Evolutionary conservation across 2,329 filamentous ascomycete genomes (phyloP).

Genomic region (Acrocalymma vagum): DNA sequence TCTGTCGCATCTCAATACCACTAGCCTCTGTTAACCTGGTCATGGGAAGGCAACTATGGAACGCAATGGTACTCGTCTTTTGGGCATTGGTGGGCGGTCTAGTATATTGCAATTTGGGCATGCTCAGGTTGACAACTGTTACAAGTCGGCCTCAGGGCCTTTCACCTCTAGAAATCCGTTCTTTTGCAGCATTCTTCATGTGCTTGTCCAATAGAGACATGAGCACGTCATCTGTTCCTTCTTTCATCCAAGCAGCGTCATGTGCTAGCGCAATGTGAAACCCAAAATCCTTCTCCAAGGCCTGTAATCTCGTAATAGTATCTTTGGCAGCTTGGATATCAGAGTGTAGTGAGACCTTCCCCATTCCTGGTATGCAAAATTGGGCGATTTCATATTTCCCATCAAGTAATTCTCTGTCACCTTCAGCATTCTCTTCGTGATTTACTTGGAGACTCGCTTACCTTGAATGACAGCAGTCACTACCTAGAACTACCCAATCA

Average conservation of each 20-base stretch:
- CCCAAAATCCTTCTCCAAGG: slow-evolving; percentile 30
- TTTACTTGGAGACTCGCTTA: slow-evolving; percentile 5
- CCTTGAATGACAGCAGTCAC: slow-evolving; percentile 46
- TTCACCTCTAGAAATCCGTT: slow-evolving; percentile 29
- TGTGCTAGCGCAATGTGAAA: slow-evolving; percentile 41
- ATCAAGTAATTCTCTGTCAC: slow-evolving; percentile 34
- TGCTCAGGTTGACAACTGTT: neutral
- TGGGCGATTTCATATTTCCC: slow-evolving; percentile 35
- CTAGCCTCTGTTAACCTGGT: too few relatives aligned
- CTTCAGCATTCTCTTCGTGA: slow-evolving; percentile 6
- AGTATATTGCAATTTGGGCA: too few relatives aligned
- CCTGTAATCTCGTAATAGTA: slow-evolving; percentile 34
- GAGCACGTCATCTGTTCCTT: slow-evolving; percentile 32
- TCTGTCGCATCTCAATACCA: too few relatives aligned
- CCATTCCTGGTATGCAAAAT: slow-evolving; percentile 30
- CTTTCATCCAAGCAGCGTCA: slow-evolving; percentile 38
- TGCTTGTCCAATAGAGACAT: slow-evolving; percentile 37
- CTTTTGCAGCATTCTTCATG: slow-evolving; percentile 31
- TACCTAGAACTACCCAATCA: slow-evolving; percentile 42
- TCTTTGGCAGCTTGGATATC: slow-evolving; percentile 34
- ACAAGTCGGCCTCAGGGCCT: slow-evolving; percentile 19
- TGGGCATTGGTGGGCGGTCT: too few relatives aligned
- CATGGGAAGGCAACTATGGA: too few relatives aligned
- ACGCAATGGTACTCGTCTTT: neutral
- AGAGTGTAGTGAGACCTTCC: slow-evolving; percentile 34